Conservation (phyloP, 768 basidiomycete genomes). For the Sporobolomyces roseus region DNA sequence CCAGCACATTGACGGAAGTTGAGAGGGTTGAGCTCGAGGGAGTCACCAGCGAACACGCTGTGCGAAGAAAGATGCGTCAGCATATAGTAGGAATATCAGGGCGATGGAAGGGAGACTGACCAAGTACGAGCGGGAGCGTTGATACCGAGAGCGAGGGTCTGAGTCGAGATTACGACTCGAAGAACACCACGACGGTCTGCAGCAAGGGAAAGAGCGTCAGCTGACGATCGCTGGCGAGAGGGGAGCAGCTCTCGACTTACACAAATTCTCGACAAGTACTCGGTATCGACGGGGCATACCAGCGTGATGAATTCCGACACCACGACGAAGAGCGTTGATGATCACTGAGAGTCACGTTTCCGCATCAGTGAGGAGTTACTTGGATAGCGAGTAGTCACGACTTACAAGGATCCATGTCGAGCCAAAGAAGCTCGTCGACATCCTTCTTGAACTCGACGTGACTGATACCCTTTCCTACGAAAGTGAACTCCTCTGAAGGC, state of each 20-base stretch:
- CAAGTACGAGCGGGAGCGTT: slow-evolving; percentile 68
- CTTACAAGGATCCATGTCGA: slow-evolving; percentile 33
- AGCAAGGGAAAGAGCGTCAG: background rate
- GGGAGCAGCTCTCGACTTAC: slow-evolving; percentile 3
- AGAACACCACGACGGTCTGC: slow-evolving; percentile 63
- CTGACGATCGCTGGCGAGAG: background rate
- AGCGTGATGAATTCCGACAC: slow-evolving; percentile 66
- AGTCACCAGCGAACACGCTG: slow-evolving; percentile 33
- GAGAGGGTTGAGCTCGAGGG: slow-evolving; percentile 48
- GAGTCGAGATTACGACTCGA: slow-evolving; percentile 65
- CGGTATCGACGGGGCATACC: slow-evolving; percentile 66
- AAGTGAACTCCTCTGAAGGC: slow-evolving; percentile 61
- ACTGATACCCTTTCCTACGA: slow-evolving; percentile 56
- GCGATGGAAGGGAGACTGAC: slow-evolving; percentile 61
- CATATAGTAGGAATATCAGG: slow-evolving; percentile 27
- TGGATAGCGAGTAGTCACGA: no score
- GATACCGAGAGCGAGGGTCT: slow-evolving; percentile 71
- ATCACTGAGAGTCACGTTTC: slow-evolving; percentile 49
- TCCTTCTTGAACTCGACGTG: slow-evolving; percentile 56
- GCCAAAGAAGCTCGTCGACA: slow-evolving; percentile 50
- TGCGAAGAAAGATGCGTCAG: no score
- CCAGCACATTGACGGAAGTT: slow-evolving; percentile 68
- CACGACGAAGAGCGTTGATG: slow-evolving; percentile 56
- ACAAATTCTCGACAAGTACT: slow-evolving; percentile 59
- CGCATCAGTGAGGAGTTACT: background rate